phyloP scores from a whole-genome alignment of 1,284 basidiomycete genomes.

The Puccinia brachypodii region DNA sequence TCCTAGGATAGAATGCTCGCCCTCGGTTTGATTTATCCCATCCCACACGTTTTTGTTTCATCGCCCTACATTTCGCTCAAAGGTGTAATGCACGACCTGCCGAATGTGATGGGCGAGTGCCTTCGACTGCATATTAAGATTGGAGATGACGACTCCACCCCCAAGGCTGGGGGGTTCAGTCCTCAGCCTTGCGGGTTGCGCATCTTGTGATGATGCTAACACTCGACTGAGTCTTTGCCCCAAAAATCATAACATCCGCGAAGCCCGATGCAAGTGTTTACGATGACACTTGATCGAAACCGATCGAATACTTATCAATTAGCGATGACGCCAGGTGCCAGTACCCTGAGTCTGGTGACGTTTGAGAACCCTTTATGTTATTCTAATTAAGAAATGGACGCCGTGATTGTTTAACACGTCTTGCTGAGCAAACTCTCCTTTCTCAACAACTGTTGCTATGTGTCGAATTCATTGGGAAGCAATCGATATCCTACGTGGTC shows the following conservation, averaged over 20 bases:
- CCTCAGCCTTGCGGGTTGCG: neutral
- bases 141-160: no score
- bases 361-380: neutral
- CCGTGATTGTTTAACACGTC: neutral
- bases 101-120: neutral
- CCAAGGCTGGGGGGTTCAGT: no score
- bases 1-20: neutral
- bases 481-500: no score
- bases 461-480: neutral
- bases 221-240: neutral
- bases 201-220: no score
- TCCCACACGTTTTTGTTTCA: neutral
- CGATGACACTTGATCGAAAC: neutral
- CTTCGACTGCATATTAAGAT: neutral
- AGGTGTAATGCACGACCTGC: neutral
- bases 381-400: neutral
- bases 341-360: neutral
- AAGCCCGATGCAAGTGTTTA: neutral
- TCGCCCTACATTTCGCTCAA: neutral
- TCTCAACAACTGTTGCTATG: neutral
- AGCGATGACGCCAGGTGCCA: no score
- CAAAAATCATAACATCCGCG: neutral
- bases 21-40: neutral
- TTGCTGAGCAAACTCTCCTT: neutral
- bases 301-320: neutral